Percentiles rank a stretch among this genome's conserved stretches.
These are phyloP conservation scores for Colletotrichum tropicicola DNA, from an alignment of 2,329 filamentous ascomycete genomes.

Conservation along the genomic window DNA sequence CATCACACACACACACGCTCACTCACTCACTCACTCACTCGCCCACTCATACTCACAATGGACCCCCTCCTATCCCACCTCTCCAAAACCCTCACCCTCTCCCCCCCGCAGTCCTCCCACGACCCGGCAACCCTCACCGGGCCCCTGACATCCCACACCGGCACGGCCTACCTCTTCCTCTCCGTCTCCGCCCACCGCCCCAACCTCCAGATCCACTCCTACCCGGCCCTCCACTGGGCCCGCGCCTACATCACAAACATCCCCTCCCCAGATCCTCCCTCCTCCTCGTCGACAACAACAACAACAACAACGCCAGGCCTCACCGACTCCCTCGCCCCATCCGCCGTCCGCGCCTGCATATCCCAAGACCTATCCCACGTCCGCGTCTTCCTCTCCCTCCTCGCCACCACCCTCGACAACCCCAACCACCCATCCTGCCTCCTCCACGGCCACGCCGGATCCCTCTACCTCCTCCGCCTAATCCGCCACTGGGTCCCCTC, in stretches of 20 bases:
- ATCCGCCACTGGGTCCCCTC: constrained; percentile 65
- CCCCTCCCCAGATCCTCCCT: constrained; percentile 30
- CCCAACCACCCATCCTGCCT: constrained; percentile 64
- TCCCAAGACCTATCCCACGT: constrained; percentile 48
- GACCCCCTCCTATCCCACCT: background rate
- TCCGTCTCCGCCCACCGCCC: constrained; percentile 54
- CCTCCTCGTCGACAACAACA: too few relatives aligned
- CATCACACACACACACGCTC: background rate
- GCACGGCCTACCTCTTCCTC: constrained; percentile 65
- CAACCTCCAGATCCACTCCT: constrained; percentile 50
- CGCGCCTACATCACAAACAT: constrained; percentile 53
- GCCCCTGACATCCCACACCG: constrained; percentile 62
- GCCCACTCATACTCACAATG: background rate
- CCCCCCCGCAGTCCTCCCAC: constrained; percentile 47
- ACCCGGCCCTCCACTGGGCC: constrained; percentile 55
- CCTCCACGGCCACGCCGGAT: constrained; percentile 73
- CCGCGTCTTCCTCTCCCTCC: constrained; percentile 49
- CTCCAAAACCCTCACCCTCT: constrained; percentile 41
- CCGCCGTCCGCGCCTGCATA: constrained; percentile 55
- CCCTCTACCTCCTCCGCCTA: constrained; percentile 73
- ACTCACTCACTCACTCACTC: background rate
- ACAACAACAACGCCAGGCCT: too few relatives aligned
- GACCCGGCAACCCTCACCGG: constrained; percentile 49
- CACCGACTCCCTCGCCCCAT: constrained; percentile 57
- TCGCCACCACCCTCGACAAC: constrained; percentile 42